Percentiles rank a stretch among this genome's conserved stretches.
Conservation (phyloP, 1,284 basidiomycete genomes). For the Ceratobasidium sp. region DNA sequence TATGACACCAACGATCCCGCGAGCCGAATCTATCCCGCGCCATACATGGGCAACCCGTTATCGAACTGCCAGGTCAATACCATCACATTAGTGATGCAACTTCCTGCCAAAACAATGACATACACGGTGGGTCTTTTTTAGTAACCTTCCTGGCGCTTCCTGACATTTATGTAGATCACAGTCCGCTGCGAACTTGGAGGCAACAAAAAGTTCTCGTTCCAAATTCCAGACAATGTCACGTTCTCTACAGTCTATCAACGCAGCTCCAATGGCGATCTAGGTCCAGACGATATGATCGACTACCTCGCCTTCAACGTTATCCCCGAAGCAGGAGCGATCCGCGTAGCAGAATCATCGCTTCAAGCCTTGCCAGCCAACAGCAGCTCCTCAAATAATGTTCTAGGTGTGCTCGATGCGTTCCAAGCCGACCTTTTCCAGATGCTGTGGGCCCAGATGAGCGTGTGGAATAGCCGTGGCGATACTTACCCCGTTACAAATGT, state of each 20-base stretch:
- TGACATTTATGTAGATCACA: not conserved
- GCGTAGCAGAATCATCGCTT: not conserved
- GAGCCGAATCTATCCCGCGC: constrained; percentile 16
- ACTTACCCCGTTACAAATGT: not conserved
- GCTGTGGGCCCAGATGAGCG: not conserved
- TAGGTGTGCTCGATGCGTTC: constrained; percentile 10
- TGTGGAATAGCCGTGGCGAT: not conserved
- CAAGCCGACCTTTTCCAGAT: not conserved
- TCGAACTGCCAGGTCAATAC: not conserved
- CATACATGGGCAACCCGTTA: constrained; percentile 23
- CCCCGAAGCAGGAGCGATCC: not conserved
- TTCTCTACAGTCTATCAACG: not conserved
- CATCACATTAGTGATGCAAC: not conserved
- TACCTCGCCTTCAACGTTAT: constrained; percentile 16
- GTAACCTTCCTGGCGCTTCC: not conserved
- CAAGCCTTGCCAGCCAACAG: not conserved
- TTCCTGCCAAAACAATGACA: not conserved
- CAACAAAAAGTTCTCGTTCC: not conserved
- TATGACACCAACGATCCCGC: not conserved
- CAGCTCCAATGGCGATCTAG: not conserved
- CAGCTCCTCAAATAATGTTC: constrained; percentile 5
- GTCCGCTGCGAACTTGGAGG: constrained; percentile 4
- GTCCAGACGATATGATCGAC: constrained; percentile 18
- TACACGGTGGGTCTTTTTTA: not conserved
- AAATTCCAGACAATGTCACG: constrained; percentile 2